Evolutionary conservation across 768 basidiomycete species (phyloP).

Genomic region (Lanmaoa pseudosensibilis): DNA sequence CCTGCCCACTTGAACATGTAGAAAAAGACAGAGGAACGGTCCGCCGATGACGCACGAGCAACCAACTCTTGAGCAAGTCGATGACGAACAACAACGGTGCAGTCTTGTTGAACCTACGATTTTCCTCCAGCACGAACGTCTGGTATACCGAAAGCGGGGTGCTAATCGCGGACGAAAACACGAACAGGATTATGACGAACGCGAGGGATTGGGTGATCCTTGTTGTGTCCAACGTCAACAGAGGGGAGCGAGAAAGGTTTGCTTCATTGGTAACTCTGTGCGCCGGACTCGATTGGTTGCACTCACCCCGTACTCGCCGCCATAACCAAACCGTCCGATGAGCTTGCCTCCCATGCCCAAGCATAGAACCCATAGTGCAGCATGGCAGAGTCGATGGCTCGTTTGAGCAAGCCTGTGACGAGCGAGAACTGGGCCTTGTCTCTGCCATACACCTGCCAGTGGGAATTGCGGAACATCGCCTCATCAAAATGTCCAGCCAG

Average conservation of each 20-base stretch:
- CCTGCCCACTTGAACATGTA: conserved; percentile 93
- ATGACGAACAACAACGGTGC: conserved; percentile 71
- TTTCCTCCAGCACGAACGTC: conserved; percentile 93
- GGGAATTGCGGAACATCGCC: conserved; percentile 83
- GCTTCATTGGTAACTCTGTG: not conserved
- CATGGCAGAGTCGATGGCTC: conserved; percentile 65
- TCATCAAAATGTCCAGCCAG: conserved; percentile 67
- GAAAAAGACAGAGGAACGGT: conserved; percentile 86
- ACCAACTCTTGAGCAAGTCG: conserved; percentile 82
- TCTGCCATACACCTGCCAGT: conserved; percentile 84
- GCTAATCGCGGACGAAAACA: conserved; percentile 64
- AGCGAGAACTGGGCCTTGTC: conserved; percentile 88
- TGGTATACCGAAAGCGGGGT: conserved; percentile 80
- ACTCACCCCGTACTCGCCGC: conserved; percentile 68
- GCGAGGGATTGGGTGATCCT: conserved; percentile 80
- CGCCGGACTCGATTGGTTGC: not conserved
- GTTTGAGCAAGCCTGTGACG: conserved; percentile 71
- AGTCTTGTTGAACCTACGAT: conserved; percentile 97
- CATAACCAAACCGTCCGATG: conserved; percentile 58
- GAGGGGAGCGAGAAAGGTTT: too few species aligned
- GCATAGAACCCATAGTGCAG: conserved; percentile 81
- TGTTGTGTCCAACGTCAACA: too few species aligned
- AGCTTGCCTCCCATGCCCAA: conserved; percentile 70
- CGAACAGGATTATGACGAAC: conserved; percentile 67
- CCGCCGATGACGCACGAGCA: conserved; percentile 70